phyloP scores from a whole-genome alignment of 176 grass and related monocot genomes.

The Eremochloa ophiuroides region DNA sequence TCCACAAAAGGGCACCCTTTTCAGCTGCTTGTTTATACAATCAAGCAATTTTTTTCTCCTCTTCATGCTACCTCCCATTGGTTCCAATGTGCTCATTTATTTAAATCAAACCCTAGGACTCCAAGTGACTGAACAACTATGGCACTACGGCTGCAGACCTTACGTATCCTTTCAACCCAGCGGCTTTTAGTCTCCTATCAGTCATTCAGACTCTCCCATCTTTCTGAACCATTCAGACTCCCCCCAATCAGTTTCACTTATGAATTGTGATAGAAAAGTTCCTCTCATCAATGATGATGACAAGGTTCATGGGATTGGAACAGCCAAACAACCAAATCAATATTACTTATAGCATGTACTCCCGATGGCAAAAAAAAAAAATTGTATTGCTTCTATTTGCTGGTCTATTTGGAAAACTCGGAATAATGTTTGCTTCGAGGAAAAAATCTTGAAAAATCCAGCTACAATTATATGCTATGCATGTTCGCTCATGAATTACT shows the following conservation, averaged over 20 bases:
- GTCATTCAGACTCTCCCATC: not conserved
- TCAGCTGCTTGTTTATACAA: not conserved
- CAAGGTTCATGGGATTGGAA: not conserved
- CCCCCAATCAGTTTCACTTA: slow-evolving; percentile 21
- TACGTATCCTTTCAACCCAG: not conserved
- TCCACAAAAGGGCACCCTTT: not conserved
- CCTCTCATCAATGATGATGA: not conserved
- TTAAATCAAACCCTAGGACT: not conserved
- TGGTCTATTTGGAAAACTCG: too few species aligned
- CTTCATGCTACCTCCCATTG: not conserved
- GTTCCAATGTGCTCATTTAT: not conserved
- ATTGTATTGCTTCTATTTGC: too few species aligned
- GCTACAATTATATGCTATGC: too few species aligned
- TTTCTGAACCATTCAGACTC: not conserved
- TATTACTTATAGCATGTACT: not conserved
- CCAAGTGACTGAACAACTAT: not conserved
- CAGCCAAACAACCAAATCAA: not conserved
- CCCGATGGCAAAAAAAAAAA: too few species aligned
- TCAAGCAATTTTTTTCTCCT: not conserved
- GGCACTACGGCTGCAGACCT: not conserved
- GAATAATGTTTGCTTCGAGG: too few species aligned
- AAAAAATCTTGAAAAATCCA: too few species aligned
- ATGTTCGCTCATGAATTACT: too few species aligned
- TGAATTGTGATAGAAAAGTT: not conserved
- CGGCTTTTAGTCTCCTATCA: not conserved